Evolutionary conservation across 441 rosid genomes (phyloP).

Genomic region (Gossypium gossypioides): DNA sequence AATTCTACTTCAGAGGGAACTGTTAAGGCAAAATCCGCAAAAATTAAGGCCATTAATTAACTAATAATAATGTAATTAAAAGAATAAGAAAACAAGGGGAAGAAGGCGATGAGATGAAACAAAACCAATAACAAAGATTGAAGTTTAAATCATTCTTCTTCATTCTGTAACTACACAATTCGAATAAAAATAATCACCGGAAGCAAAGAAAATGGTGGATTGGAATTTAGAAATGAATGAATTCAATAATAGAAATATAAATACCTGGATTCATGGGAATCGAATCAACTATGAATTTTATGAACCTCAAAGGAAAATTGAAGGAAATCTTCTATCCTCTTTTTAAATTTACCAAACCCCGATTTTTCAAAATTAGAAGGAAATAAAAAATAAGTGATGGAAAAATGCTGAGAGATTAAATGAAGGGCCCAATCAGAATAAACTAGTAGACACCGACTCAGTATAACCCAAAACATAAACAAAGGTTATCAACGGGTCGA

Average conservation of each 20-base stretch:
- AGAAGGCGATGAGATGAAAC: background rate
- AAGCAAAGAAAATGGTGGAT: background rate
- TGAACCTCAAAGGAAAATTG: background rate
- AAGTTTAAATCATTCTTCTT: background rate
- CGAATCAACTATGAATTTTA: background rate
- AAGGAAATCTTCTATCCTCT: background rate
- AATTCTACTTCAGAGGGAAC: constrained; percentile 77
- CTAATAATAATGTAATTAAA: background rate
- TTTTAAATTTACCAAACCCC: background rate
- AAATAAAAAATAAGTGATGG: background rate
- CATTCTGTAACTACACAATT: background rate
- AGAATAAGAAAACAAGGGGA: background rate
- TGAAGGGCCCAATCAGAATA: constrained; percentile 1
- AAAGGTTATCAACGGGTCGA: background rate
- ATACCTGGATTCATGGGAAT: constrained; percentile 14
- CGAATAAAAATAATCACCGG: background rate
- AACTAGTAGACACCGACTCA: background rate
- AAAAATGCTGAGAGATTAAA: background rate
- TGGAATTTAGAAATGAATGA: background rate
- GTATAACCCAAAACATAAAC: background rate
- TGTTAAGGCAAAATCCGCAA: constrained; percentile 37
- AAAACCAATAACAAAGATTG: background rate
- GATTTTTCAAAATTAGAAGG: background rate
- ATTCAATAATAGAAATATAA: background rate
- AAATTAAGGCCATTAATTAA: background rate